A percentile compares a stretch with the other conserved stretches of the same genome.
Evolutionary conservation across 2,329 filamentous ascomycete genomes (phyloP).

Genomic region (Metarhizium humberi): DNA sequence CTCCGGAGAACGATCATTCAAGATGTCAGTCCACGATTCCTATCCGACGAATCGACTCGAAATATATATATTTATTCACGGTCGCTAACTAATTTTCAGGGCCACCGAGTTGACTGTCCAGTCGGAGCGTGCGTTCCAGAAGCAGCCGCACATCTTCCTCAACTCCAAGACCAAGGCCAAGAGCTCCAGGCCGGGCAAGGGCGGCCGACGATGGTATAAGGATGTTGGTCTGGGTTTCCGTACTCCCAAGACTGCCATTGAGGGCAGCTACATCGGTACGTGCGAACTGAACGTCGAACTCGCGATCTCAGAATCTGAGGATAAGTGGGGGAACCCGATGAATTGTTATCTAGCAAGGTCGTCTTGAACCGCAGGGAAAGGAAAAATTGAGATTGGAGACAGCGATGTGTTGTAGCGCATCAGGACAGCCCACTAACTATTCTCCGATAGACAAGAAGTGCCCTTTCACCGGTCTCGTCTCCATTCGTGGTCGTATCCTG

Average conservation of each 20-base stretch:
- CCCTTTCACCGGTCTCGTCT: slow-evolving; percentile 98
- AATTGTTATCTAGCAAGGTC: background rate
- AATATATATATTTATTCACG: slow-evolving; percentile 2
- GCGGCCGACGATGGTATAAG: slow-evolving; percentile 94
- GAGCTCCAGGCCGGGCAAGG: slow-evolving; percentile 80
- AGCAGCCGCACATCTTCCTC: slow-evolving; percentile 99
- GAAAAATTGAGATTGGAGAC: background rate
- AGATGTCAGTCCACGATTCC: slow-evolving; percentile 27
- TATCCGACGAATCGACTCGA: slow-evolving; percentile 4
- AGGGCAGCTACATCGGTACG: slow-evolving; percentile 98
- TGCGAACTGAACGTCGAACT: slow-evolving; percentile 21
- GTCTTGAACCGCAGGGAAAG: background rate
- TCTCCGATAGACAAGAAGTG: slow-evolving; percentile 89
- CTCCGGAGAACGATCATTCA: slow-evolving; percentile 32
- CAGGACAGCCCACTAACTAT: slow-evolving; percentile 2
- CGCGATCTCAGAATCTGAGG: background rate
- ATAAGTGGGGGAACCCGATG: slow-evolving; percentile 7
- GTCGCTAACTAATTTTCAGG: slow-evolving; percentile 50
- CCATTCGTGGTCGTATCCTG: slow-evolving; percentile 99
- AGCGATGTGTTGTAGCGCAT: background rate
- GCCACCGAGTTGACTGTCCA: slow-evolving; percentile 98
- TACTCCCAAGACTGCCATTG: slow-evolving; percentile 97
- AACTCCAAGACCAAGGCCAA: slow-evolving; percentile 90
- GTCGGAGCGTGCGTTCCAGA: slow-evolving; percentile 99
- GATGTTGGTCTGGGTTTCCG: slow-evolving; percentile 98